Conservation (phyloP, 192 early-diverging fungal genomes). For the Coemansia sp. region DNA sequence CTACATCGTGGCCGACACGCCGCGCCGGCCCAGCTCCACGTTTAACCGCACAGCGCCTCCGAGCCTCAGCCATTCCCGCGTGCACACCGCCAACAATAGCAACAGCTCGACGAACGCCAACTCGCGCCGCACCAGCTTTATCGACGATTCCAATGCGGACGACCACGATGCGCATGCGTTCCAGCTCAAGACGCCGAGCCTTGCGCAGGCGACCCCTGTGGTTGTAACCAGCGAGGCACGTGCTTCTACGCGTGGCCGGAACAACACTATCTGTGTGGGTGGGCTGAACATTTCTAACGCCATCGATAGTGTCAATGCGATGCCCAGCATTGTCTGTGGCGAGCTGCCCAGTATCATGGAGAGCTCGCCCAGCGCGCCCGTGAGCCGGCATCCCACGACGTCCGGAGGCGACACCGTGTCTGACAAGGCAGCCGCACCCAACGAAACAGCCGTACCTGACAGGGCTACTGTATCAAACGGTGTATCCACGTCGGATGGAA, state of each 20-base stretch:
- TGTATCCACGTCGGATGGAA: neutral
- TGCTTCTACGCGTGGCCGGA: constrained; percentile 11
- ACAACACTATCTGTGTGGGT: constrained; percentile 30
- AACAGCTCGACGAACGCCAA: constrained; percentile 42
- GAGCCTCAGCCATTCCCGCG: constrained; percentile 37
- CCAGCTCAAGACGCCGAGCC: constrained; percentile 4
- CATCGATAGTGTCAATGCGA: constrained; percentile 16
- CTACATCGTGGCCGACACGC: constrained; percentile 33
- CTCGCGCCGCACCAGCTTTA: constrained; percentile 38
- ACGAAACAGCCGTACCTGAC: no score
- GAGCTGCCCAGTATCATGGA: constrained; percentile 8
- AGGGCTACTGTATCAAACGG: no score
- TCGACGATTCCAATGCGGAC: constrained; percentile 7
- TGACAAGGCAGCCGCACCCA: no score
- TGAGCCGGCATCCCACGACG: neutral
- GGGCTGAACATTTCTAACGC: constrained; percentile 14
- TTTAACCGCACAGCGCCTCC: constrained; percentile 41
- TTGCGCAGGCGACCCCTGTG: constrained; percentile 3
- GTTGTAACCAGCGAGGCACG: constrained; percentile 3
- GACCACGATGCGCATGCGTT: neutral
- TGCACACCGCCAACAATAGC: constrained; percentile 38
- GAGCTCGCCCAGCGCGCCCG: constrained; percentile 4
- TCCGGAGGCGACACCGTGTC: no score
- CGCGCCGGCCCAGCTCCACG: constrained; percentile 14
- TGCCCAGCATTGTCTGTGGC: neutral